Evolutionary conservation across 139 green algal species (phyloP).

Genomic region (Chlorella sp.): DNA sequence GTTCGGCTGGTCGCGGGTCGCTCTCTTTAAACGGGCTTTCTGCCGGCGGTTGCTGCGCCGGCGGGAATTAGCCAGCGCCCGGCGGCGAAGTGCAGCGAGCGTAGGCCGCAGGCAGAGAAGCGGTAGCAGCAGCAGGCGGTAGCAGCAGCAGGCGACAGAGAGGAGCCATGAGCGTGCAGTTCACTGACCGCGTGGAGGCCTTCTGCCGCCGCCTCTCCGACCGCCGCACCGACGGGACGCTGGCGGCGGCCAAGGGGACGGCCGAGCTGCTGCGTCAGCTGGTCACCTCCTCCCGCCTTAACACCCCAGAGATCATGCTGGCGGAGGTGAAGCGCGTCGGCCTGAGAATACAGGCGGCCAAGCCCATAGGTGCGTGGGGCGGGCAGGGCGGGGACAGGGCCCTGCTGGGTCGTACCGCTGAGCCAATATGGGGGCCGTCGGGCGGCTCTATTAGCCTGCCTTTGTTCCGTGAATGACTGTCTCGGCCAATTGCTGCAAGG

Average conservation of each 20-base stretch:
- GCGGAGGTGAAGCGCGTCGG: slow-evolving; percentile 77
- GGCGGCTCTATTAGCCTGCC: too few relatives aligned
- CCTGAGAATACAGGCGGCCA: slow-evolving; percentile 76
- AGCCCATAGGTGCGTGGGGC: slow-evolving; percentile 74
- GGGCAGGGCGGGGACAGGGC: background rate
- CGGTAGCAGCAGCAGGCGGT: background rate
- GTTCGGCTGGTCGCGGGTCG: too few relatives aligned
- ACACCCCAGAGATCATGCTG: slow-evolving; percentile 67
- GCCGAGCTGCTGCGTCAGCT: slow-evolving; percentile 82
- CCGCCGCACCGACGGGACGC: slow-evolving; percentile 69
- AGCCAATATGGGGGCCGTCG: too few relatives aligned
- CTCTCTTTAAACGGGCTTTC: too few relatives aligned
- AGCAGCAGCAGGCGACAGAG: background rate
- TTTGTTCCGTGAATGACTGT: background rate
- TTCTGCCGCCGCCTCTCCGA: slow-evolving; percentile 71
- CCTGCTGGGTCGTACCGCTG: too few relatives aligned
- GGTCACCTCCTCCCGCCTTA: slow-evolving; percentile 68
- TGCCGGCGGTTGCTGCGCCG: too few relatives aligned
- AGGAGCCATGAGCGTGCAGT: background rate
- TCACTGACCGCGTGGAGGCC: slow-evolving; percentile 63
- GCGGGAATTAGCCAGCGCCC: too few relatives aligned
- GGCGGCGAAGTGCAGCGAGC: too few relatives aligned
- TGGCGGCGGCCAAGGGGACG: slow-evolving; percentile 77
- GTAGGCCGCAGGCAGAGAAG: too few relatives aligned
- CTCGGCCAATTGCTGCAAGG: background rate